Evolutionary conservation across 108 stramenopile species (phyloP).

Genomic region (Asterionellopsis glacialis): DNA sequence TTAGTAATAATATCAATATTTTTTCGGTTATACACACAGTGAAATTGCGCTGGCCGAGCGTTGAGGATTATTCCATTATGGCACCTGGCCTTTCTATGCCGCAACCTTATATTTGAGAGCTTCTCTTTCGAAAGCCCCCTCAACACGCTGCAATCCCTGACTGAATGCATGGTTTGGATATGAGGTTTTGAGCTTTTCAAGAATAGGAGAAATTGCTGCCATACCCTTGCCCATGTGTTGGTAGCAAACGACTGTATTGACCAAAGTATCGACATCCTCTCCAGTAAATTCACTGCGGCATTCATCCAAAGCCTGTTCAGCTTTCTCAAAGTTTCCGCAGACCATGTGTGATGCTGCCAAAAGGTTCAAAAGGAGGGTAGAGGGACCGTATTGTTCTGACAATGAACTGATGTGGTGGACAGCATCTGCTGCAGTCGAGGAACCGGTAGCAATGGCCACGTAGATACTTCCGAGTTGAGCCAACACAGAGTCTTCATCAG

Average conservation of each 20-base stretch:
- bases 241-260: slow-evolving; percentile 86
- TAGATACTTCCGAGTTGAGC: slow-evolving; percentile 87
- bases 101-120: slow-evolving; percentile 66
- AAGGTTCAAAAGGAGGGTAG: slow-evolving; percentile 84
- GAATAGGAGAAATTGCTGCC: slow-evolving; percentile 25
- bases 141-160: slow-evolving; percentile 64
- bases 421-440: slow-evolving; percentile 79
- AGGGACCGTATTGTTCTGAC: slow-evolving; percentile 93
- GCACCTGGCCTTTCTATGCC: neutral
- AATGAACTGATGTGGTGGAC: slow-evolving; percentile 81
- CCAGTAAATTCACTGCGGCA: slow-evolving; percentile 52
- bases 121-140: slow-evolving; percentile 82
- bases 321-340: slow-evolving; percentile 78
- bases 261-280: slow-evolving; percentile 79
- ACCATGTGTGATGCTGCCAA: slow-evolving; percentile 88
- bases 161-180: slow-evolving; percentile 65
- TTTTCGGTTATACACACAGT: neutral
- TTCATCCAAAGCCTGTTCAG: slow-evolving; percentile 77
- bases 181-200: slow-evolving; percentile 39
- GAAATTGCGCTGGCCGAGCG: neutral
- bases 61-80: too few species aligned
- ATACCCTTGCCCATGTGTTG: slow-evolving; percentile 55
- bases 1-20: neutral
- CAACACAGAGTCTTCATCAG: slow-evolving; percentile 94
- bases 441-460: slow-evolving; percentile 78